Conservation (phyloP, 164 flowering plant genomes). For the Vitis rotundifolia region DNA sequence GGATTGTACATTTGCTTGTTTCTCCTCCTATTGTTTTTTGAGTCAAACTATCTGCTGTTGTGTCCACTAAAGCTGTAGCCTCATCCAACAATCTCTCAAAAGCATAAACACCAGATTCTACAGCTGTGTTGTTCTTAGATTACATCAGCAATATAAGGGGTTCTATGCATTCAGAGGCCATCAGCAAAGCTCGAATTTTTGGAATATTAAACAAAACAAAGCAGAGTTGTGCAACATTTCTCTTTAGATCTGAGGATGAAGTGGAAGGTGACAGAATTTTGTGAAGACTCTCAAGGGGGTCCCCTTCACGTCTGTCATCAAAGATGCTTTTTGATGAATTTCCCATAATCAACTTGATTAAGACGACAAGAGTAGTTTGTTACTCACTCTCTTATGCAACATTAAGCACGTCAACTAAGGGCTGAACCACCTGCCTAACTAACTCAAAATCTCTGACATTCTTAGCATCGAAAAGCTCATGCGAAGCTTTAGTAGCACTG, state of each 20-base stretch:
- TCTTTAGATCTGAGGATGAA: slow-evolving; percentile 61
- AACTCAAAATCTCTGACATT: slow-evolving; percentile 63
- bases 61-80: slow-evolving; percentile 10
- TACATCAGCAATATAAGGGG: slow-evolving; percentile 78
- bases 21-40: no score
- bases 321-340: slow-evolving; percentile 4
- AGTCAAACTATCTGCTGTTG: no score
- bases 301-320: slow-evolving; percentile 54
- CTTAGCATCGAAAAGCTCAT: slow-evolving; percentile 73
- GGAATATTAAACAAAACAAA: slow-evolving; percentile 52
- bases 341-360: slow-evolving; percentile 65
- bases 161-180: slow-evolving; percentile 61
- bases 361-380: slow-evolving; percentile 59
- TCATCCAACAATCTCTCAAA: slow-evolving; percentile 71
- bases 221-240: slow-evolving; percentile 70
- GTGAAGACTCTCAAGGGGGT: slow-evolving; percentile 56
- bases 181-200: slow-evolving; percentile 49
- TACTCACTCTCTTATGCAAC: slow-evolving; percentile 65
- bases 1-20: no score
- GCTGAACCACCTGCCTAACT: slow-evolving; percentile 72
- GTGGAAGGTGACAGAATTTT: slow-evolving; percentile 49
- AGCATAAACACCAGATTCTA: slow-evolving; percentile 74
- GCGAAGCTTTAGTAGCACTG: slow-evolving; percentile 74
- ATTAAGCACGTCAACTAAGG: slow-evolving; percentile 76
- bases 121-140: slow-evolving; percentile 41